Percentiles rank a stretch among this genome's conserved stretches.
phyloP scores from a whole-genome alignment of 139 green algal species.

The Chlamydomonas sp. region DNA sequence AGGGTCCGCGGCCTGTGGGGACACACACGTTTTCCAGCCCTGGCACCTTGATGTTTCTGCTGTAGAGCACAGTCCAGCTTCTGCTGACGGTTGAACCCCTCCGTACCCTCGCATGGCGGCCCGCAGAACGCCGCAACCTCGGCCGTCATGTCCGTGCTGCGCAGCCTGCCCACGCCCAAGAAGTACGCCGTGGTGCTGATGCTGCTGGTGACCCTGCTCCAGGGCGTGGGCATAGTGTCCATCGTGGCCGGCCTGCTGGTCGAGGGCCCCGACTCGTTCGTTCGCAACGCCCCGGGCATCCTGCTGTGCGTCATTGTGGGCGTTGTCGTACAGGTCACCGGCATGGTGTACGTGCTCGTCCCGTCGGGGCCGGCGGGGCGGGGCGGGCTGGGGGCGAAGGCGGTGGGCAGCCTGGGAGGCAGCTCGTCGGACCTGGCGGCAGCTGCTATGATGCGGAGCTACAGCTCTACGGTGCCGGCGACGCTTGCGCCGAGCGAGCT shows the following conservation, averaged over 20 bases:
- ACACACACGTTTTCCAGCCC: too few species aligned
- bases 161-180: conserved; percentile 31
- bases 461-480: not conserved
- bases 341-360: conserved; percentile 30
- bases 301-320: conserved; percentile 40
- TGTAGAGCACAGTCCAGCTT: not conserved
- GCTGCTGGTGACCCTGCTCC: conserved; percentile 13
- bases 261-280: conserved; percentile 7
- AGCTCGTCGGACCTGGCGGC: not conserved
- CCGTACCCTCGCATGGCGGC: not conserved
- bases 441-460: not conserved
- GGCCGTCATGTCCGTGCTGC: conserved; percentile 25
- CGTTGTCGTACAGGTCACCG: conserved; percentile 27
- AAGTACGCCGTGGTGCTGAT: conserved; percentile 24
- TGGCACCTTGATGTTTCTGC: too few species aligned
- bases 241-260: conserved; percentile 28
- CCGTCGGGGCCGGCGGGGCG: not conserved
- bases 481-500: not conserved
- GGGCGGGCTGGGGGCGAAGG: not conserved
- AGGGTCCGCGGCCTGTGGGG: too few species aligned
- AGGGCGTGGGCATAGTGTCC: conserved; percentile 16
- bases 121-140: conserved; percentile 13
- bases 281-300: conserved; percentile 5
- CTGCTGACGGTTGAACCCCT: not conserved
- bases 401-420: not conserved